A percentile compares a stretch with the other conserved stretches of the same genome.
Conservation (phyloP, 208 protist species). For the Leishmania arabica region DNA sequence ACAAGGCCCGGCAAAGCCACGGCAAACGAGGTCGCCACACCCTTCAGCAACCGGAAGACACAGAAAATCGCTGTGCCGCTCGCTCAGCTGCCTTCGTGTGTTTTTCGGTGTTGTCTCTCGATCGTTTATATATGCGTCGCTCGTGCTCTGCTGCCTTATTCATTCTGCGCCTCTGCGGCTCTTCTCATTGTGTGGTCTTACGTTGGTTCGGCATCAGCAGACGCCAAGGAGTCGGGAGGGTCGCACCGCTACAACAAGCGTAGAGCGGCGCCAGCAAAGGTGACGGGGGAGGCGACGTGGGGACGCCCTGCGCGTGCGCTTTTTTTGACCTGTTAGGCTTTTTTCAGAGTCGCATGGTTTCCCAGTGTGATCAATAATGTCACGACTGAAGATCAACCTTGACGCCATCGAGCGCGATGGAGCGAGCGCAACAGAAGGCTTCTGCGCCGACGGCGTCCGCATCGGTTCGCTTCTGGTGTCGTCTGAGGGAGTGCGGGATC, state of each 20-base stretch:
- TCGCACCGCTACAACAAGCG: neutral
- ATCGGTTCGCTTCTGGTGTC: constrained; percentile 81
- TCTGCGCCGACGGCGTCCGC: constrained; percentile 64
- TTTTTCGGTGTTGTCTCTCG: neutral
- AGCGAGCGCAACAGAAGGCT: constrained; percentile 40
- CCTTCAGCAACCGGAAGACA: neutral
- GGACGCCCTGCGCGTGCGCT: neutral
- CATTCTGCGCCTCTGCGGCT: neutral
- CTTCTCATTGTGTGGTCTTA: neutral
- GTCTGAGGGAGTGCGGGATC: constrained; percentile 65
- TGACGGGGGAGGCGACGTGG: too few species aligned
- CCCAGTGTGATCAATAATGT: constrained; percentile 10
- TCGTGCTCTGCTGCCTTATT: neutral
- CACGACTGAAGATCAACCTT: constrained; percentile 77
- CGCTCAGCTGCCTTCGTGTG: neutral
- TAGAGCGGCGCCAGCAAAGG: neutral
- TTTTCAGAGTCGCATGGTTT: neutral
- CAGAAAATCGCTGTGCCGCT: neutral
- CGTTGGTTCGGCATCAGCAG: neutral
- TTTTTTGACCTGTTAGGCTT: too few species aligned
- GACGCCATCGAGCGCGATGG: constrained; percentile 63
- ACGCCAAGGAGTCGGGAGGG: neutral
- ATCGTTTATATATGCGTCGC: neutral
- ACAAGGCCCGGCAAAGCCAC: neutral
- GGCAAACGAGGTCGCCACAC: neutral